These are phyloP conservation scores for Pelargonium myrrhifolium DNA, from an alignment of 441 rosid genomes.

Conservation along the genomic window DNA sequence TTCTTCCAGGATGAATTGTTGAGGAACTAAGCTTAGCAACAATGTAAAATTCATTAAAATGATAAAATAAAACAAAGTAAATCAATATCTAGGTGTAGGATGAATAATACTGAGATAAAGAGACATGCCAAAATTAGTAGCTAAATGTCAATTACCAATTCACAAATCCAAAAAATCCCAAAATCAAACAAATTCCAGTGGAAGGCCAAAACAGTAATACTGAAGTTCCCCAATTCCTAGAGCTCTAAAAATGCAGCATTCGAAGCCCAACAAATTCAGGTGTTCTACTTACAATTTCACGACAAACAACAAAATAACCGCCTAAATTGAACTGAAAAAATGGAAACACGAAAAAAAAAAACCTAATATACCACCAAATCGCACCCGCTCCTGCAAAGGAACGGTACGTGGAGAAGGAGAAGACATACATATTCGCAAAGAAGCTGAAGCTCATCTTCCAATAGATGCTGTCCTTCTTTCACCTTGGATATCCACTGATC, in stretches of 20 bases:
- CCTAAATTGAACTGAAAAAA: no score
- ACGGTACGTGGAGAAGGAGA: neutral
- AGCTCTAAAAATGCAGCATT: neutral
- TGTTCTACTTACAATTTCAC: no score
- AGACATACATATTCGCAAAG: slow-evolving; percentile 87
- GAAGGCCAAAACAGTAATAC: neutral
- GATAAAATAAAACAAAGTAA: neutral
- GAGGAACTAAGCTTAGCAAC: neutral
- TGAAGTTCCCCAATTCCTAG: neutral
- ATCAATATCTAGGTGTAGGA: no score
- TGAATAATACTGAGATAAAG: neutral
- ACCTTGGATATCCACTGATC: slow-evolving; percentile 96
- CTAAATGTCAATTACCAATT: neutral
- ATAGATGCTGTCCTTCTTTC: slow-evolving; percentile 91
- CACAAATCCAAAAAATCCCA: neutral
- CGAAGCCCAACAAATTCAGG: neutral
- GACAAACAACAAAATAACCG: no score
- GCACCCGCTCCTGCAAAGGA: neutral
- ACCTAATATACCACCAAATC: slow-evolving; percentile 4
- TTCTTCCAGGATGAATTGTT: neutral
- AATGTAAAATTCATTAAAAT: neutral
- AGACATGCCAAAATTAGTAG: neutral
- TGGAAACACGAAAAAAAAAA: neutral
- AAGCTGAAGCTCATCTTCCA: slow-evolving; percentile 95
- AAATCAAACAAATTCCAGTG: neutral